A percentile compares a stretch with the other conserved stretches of the same genome.
Conservation (phyloP, 2,329 filamentous ascomycete genomes). For the Uncinocarpus reesii region DNA sequence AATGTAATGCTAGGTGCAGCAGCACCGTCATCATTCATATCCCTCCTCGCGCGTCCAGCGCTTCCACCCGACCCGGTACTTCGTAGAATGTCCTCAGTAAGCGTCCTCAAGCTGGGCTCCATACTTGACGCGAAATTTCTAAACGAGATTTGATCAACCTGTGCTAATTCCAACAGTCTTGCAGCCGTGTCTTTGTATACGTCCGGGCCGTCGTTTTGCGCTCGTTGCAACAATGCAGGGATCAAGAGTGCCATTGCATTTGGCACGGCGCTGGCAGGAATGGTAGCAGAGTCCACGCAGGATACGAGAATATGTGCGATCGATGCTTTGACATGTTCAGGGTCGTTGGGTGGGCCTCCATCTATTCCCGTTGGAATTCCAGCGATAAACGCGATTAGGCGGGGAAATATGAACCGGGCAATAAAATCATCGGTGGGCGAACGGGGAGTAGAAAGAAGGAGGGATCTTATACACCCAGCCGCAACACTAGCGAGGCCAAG, state of each 20-base stretch:
- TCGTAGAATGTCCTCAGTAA: slow-evolving; percentile 69
- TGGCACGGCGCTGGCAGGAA: slow-evolving; percentile 24
- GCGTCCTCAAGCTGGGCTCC: slow-evolving; percentile 57
- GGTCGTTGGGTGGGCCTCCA: slow-evolving; percentile 53
- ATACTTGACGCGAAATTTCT: slow-evolving; percentile 62
- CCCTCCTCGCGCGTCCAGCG: slow-evolving; percentile 14
- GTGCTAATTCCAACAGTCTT: slow-evolving; percentile 70
- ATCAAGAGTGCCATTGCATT: slow-evolving; percentile 64
- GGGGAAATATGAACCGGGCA: slow-evolving; percentile 62
- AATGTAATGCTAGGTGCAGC: slow-evolving; percentile 72
- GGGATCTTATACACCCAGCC: slow-evolving; percentile 75
- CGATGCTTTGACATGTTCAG: slow-evolving; percentile 61
- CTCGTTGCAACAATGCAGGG: slow-evolving; percentile 64
- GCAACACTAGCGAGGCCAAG: slow-evolving; percentile 64
- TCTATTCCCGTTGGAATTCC: slow-evolving; percentile 43
- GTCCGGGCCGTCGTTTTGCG: slow-evolving; percentile 49
- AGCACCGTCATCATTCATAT: slow-evolving; percentile 33
- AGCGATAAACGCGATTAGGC: slow-evolving; percentile 64
- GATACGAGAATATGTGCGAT: slow-evolving; percentile 64
- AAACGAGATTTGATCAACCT: slow-evolving; percentile 62
- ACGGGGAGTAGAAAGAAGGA: slow-evolving; percentile 54
- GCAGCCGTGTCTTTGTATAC: slow-evolving; percentile 64
- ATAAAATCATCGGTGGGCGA: slow-evolving; percentile 61
- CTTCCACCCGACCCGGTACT: slow-evolving; percentile 48
- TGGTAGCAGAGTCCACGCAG: slow-evolving; percentile 47